phyloP scores from a whole-genome alignment of 768 basidiomycete genomes.

The Lactarius sp. region DNA sequence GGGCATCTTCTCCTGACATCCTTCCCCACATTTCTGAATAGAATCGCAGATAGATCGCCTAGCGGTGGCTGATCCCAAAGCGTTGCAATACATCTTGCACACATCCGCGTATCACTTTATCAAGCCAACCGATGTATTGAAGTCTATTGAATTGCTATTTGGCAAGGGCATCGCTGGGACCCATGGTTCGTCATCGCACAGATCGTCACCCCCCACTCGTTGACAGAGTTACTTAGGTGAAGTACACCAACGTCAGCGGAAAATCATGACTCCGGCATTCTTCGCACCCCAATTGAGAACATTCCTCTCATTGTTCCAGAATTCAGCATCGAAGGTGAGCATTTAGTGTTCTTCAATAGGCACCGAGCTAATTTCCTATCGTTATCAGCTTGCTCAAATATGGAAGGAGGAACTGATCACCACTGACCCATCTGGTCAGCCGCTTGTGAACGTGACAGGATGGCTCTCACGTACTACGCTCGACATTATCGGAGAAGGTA shows the following conservation, averaged over 20 bases:
- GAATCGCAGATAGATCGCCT: no score
- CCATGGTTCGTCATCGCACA: conserved; percentile 20
- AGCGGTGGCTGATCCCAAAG: conserved; percentile 7
- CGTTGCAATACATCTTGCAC: conserved; percentile 12
- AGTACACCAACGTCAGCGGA: no score
- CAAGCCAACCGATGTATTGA: conserved; percentile 6
- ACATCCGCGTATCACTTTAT: conserved; percentile 29
- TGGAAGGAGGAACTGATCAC: conserved; percentile 26
- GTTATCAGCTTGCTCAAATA: conserved; percentile 25
- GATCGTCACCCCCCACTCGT: conserved; percentile 10
- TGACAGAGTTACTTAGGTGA: no score
- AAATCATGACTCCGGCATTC: no score
- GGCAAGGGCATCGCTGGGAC: not conserved
- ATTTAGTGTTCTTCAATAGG: not conserved
- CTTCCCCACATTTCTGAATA: no score
- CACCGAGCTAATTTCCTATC: not conserved
- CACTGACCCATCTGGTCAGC: not conserved
- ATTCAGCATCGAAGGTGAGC: conserved; percentile 23
- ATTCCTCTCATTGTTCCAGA: conserved; percentile 25
- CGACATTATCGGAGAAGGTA: conserved; percentile 30
- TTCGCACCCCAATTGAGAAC: no score
- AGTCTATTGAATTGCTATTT: conserved; percentile 20
- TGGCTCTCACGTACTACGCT: conserved; percentile 29
- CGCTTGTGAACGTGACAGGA: conserved; percentile 21
- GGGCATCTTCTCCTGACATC: no score